phyloP scores from a whole-genome alignment of 768 basidiomycete genomes.

The Agaricus subrufescens region DNA sequence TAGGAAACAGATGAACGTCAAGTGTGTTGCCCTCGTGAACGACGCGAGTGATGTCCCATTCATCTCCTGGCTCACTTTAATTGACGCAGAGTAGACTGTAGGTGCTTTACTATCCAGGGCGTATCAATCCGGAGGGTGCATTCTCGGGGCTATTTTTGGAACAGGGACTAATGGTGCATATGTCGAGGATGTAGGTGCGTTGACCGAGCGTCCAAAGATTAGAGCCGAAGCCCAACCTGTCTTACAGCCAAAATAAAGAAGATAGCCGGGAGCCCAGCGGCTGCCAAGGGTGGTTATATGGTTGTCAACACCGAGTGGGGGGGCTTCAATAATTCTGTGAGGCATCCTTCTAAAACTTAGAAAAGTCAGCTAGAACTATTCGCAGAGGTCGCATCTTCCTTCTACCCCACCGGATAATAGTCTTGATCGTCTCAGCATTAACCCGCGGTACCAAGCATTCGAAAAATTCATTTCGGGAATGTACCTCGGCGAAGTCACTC shows the following conservation, averaged over 20 bases:
- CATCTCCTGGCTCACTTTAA: not conserved
- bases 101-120: constrained; percentile 91
- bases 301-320: constrained; percentile 99
- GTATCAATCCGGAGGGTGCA: constrained; percentile 88
- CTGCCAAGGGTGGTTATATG: constrained; percentile 71
- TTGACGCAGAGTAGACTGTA: constrained; percentile 62
- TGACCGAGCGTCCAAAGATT: not conserved
- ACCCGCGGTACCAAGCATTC: constrained; percentile 88
- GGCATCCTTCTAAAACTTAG: constrained; percentile 17
- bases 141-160: constrained; percentile 91
- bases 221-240: not conserved
- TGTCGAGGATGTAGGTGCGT: constrained; percentile 70
- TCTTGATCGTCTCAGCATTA: constrained; percentile 91
- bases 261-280: constrained; percentile 59
- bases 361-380: not conserved
- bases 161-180: constrained; percentile 99
- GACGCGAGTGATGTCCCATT: constrained; percentile 51
- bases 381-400: constrained; percentile 76
- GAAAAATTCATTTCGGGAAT: constrained; percentile 99
- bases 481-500: constrained; percentile 95
- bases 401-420: constrained; percentile 88
- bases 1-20: constrained; percentile 87
- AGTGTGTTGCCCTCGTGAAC: constrained; percentile 89
- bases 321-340: constrained; percentile 89
- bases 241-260: constrained; percentile 70